These are phyloP conservation scores for Phoma herbarum DNA, from an alignment of 2,329 filamentous ascomycete genomes.

Conservation along the genomic window DNA sequence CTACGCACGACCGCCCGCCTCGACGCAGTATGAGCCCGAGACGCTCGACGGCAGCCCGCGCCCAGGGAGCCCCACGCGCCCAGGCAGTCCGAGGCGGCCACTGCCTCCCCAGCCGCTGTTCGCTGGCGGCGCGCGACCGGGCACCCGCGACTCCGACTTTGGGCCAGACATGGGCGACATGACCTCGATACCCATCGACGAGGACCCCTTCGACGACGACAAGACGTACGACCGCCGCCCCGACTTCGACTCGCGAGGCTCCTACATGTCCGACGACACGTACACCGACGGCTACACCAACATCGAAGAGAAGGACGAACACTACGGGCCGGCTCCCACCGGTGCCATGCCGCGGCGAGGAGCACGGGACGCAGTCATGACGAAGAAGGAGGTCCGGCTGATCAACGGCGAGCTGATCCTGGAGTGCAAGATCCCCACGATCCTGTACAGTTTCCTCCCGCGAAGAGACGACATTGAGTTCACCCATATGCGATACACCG, in stretches of 20 bases:
- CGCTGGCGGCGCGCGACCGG: conserved; percentile 60
- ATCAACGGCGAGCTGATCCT: conserved; percentile 98
- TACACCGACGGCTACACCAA: conserved; percentile 61
- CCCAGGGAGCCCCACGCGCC: conserved; percentile 88
- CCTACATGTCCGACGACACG: conserved; percentile 69
- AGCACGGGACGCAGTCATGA: conserved; percentile 85
- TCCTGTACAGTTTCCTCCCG: conserved; percentile 95
- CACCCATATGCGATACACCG: conserved; percentile 98
- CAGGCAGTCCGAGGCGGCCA: conserved; percentile 74
- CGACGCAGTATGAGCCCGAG: conserved; percentile 76
- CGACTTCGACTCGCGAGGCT: conserved; percentile 69
- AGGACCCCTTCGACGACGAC: conserved; percentile 66
- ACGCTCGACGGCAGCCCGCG: conserved; percentile 90
- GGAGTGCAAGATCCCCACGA: conserved; percentile 99
- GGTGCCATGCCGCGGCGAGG: conserved; percentile 89
- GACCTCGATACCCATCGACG: conserved; percentile 74
- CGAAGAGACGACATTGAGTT: conserved; percentile 94
- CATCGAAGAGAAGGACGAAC: conserved; percentile 68
- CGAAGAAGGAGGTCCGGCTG: conserved; percentile 91
- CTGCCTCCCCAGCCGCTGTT: conserved; percentile 90
- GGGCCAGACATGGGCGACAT: conserved; percentile 72
- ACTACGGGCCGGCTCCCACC: conserved; percentile 87
- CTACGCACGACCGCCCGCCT: conserved; percentile 75
- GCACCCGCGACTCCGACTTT: conserved; percentile 54
- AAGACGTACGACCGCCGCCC: conserved; percentile 72